Conservation (phyloP, 768 basidiomycete genomes). For the Rubroboletus satanas region DNA sequence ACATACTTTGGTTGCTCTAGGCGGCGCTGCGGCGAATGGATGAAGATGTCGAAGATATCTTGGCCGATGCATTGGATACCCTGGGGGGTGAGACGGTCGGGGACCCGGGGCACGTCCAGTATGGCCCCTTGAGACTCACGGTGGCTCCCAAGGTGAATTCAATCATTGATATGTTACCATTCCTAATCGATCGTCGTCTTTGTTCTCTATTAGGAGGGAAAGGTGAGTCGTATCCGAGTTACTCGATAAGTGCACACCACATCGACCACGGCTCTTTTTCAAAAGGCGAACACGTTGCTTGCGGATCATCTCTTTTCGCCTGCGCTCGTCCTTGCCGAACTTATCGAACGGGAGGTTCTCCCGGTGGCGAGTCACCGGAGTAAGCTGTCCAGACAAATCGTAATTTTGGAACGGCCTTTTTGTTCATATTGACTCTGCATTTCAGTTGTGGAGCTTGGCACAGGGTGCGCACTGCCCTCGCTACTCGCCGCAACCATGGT, state of each 20-base stretch:
- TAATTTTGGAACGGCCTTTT: background rate
- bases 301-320: conserved; percentile 76
- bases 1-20: no score
- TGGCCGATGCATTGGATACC: conserved; percentile 50
- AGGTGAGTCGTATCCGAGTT: conserved; percentile 37
- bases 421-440: background rate
- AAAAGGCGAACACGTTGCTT: conserved; percentile 63
- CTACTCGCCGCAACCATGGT: conserved; percentile 48
- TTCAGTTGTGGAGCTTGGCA: conserved; percentile 67
- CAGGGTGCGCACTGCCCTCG: conserved; percentile 66
- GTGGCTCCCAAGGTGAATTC: conserved; percentile 54
- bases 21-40: conserved; percentile 1
- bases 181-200: background rate
- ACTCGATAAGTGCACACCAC: conserved; percentile 2
- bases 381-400: conserved; percentile 16
- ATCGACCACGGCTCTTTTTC: background rate
- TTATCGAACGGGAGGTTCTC: conserved; percentile 55
- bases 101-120: conserved; percentile 44
- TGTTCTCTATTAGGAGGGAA: conserved; percentile 45
- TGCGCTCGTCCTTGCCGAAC: conserved; percentile 60
- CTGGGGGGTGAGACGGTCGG: conserved; percentile 43
- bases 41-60: conserved; percentile 42
- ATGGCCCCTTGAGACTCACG: conserved; percentile 52
- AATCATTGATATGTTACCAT: background rate
- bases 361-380: conserved; percentile 40